phyloP scores from a whole-genome alignment of 441 rosid species.

The Viola pubescens region DNA sequence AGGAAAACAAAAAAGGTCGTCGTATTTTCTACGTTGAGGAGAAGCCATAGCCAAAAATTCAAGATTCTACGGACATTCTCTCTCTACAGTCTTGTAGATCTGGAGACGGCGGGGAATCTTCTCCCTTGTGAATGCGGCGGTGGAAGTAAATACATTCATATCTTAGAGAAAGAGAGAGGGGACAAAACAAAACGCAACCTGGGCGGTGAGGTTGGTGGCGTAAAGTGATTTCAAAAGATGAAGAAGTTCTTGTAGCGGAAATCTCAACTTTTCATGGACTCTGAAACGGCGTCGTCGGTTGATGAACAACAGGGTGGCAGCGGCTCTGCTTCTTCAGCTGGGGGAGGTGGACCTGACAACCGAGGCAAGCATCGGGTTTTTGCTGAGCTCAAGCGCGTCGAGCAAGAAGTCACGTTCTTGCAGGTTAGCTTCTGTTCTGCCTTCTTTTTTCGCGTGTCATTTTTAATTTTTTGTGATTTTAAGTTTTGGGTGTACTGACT shows the following conservation, averaged over 20 bases:
- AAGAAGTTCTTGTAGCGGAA: neutral
- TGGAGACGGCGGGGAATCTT: neutral
- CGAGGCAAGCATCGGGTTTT: conserved; percentile 85
- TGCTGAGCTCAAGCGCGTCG: conserved; percentile 78
- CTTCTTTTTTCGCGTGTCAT: neutral
- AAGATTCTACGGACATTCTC: conserved; percentile 8
- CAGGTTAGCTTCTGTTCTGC: conserved; percentile 40
- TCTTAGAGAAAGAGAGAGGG: neutral
- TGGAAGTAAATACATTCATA: neutral
- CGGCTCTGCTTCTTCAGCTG: conserved; percentile 14
- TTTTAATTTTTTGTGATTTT: no score
- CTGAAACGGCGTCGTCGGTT: conserved; percentile 31
- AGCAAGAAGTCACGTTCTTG: conserved; percentile 74
- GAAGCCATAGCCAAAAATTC: neutral
- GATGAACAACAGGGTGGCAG: conserved; percentile 27
- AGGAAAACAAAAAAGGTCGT: conserved; percentile 1
- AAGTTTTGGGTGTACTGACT: no score
- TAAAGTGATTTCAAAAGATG: neutral
- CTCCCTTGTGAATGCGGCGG: conserved; percentile 1
- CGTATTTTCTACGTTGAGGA: conserved; percentile 9
- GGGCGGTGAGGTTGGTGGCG: neutral
- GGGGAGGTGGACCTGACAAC: conserved; percentile 29
- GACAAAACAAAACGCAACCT: neutral
- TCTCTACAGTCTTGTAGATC: neutral
- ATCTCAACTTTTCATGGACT: conserved; percentile 20